Percentiles rank a stretch among this genome's conserved stretches.
Conservation (phyloP, 1,139 yeast species). For the Nakaseomyces delphensis region DNA sequence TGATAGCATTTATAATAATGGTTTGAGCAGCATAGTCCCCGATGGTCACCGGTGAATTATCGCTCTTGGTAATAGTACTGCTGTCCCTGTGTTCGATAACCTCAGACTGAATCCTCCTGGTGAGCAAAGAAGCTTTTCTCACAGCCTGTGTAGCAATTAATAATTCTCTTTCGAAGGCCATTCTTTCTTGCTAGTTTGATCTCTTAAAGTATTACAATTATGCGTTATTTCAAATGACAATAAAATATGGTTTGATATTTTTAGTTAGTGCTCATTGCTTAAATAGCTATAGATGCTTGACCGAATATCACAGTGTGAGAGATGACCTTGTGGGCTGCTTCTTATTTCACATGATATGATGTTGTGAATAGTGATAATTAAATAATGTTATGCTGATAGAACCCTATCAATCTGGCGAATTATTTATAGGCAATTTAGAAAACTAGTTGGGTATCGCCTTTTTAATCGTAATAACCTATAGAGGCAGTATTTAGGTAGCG, state of each 20-base stretch:
- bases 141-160: slow-evolving; percentile 82
- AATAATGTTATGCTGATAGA: not conserved
- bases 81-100: slow-evolving; percentile 50
- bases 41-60: slow-evolving; percentile 89
- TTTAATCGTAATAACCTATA: too few species aligned
- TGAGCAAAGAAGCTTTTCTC: slow-evolving; percentile 71
- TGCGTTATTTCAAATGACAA: not conserved
- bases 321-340: not conserved
- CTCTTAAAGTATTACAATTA: not conserved
- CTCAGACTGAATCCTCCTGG: slow-evolving; percentile 61
- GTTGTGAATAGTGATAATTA: not conserved
- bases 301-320: not conserved
- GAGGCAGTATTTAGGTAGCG: too few species aligned
- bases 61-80: slow-evolving; percentile 69
- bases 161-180: slow-evolving; percentile 47
- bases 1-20: slow-evolving; percentile 74
- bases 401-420: too few species aligned
- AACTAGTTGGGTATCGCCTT: too few species aligned
- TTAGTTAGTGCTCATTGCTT: not conserved
- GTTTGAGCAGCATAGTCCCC: slow-evolving; percentile 98
- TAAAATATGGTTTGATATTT: too few species aligned
- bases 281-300: not conserved
- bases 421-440: too few species aligned
- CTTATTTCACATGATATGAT: not conserved
- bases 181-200: slow-evolving; percentile 6